These are phyloP conservation scores for Yamagishiella unicocca DNA, from an alignment of 139 green algal species.

Conservation along the genomic window DNA sequence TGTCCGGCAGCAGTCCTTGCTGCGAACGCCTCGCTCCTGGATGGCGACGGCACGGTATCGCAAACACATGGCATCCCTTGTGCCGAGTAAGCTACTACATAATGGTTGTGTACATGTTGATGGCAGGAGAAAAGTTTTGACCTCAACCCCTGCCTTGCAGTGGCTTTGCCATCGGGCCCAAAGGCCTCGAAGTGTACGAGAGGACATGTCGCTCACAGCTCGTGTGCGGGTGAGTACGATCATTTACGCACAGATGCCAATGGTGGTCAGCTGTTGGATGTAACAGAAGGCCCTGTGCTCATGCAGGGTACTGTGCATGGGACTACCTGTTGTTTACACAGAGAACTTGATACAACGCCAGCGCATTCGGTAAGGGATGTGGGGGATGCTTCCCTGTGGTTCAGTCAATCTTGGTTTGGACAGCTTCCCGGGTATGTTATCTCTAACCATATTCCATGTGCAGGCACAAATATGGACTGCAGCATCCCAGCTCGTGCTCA, in stretches of 20 bases:
- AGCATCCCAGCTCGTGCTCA: neutral
- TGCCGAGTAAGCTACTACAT: neutral
- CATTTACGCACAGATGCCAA: too few relatives aligned
- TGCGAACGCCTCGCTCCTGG: neutral
- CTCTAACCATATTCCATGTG: neutral
- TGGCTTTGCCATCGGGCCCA: neutral
- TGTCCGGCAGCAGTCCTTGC: constrained; percentile 20
- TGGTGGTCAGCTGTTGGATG: too few relatives aligned
- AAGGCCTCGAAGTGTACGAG: neutral
- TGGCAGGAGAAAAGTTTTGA: too few relatives aligned
- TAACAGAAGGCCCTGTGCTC: neutral
- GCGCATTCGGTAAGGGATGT: constrained; percentile 13
- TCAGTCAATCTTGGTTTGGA: neutral
- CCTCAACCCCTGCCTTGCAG: neutral
- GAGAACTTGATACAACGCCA: constrained; percentile 25
- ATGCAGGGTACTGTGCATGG: constrained; percentile 2
- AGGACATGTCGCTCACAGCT: constrained; percentile 21
- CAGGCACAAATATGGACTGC: constrained; percentile 39
- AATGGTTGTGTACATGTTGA: too few relatives aligned
- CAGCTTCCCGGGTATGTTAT: neutral
- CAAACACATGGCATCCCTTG: neutral
- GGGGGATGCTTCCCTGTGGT: neutral
- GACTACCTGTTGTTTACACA: neutral
- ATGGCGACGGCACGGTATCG: neutral
- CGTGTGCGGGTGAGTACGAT: constrained; percentile 14